Conservation (phyloP, 1,284 basidiomycete genomes). For the Leccinum subspadiceum region DNA sequence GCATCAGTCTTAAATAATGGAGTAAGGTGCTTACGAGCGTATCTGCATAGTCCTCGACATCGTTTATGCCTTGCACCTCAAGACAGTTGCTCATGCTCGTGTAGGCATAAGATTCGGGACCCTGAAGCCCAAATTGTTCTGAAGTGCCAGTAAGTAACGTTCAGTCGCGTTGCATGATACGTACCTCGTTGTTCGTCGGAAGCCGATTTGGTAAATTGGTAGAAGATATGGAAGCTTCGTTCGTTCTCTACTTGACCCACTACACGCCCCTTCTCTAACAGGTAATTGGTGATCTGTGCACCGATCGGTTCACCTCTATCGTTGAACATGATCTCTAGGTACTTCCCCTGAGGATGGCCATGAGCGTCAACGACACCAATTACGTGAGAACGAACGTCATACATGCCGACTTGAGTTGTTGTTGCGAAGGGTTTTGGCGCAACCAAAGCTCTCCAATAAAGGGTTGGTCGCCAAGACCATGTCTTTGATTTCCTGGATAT, state of each 20-base stretch:
- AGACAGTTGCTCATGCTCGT: slow-evolving; percentile 92
- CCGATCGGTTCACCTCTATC: slow-evolving; percentile 90
- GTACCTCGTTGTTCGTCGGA: slow-evolving; percentile 82
- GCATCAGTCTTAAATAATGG: not conserved
- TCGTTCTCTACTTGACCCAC: slow-evolving; percentile 97
- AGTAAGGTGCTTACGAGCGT: slow-evolving; percentile 64
- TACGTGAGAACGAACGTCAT: slow-evolving; percentile 34
- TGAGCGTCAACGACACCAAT: slow-evolving; percentile 11
- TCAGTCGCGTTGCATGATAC: slow-evolving; percentile 1
- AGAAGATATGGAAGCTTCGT: slow-evolving; percentile 99
- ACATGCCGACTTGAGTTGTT: slow-evolving; percentile 99
- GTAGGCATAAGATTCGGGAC: slow-evolving; percentile 94
- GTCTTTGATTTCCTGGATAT: slow-evolving; percentile 97
- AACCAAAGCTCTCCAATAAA: slow-evolving; percentile 96
- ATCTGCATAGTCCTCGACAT: slow-evolving; percentile 83
- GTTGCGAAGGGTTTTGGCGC: slow-evolving; percentile 97
- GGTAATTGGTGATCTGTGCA: slow-evolving; percentile 98
- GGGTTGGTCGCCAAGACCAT: slow-evolving; percentile 99
- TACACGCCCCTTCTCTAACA: slow-evolving; percentile 96
- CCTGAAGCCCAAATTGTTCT: slow-evolving; percentile 97
- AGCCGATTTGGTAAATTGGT: slow-evolving; percentile 98
- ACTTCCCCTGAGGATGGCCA: slow-evolving; percentile 76
- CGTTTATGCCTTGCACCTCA: slow-evolving; percentile 90
- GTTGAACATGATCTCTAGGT: slow-evolving; percentile 99
- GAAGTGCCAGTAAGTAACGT: slow-evolving; percentile 18